Percentiles rank a stretch among this genome's conserved stretches.
These are phyloP conservation scores for Moelleriella libera DNA, from an alignment of 2,329 filamentous ascomycete genomes.

Conservation along the genomic window DNA sequence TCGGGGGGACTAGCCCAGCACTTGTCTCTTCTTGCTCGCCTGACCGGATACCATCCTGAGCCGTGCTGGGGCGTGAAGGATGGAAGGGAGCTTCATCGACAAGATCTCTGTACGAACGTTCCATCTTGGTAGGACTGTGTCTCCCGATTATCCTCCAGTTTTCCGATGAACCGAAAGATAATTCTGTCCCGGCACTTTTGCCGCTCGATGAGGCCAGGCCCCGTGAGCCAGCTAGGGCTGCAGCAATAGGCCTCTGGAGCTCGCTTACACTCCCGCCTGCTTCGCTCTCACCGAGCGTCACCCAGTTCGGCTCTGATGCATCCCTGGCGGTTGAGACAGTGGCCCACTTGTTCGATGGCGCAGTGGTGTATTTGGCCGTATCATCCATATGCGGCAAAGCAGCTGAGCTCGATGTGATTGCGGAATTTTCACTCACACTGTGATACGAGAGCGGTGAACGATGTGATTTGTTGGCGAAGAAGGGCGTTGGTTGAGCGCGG, in stretches of 20 bases:
- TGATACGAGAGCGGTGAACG: conserved; percentile 7
- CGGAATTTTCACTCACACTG: conserved; percentile 13
- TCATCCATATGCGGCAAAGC: conserved; percentile 11
- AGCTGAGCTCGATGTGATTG: conserved; percentile 18
- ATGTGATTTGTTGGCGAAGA: conserved; percentile 3
- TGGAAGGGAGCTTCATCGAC: conserved; percentile 20
- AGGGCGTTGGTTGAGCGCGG: conserved; percentile 8
- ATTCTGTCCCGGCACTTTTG: conserved; percentile 12
- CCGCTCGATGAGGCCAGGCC: conserved; percentile 5
- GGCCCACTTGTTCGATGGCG: conserved; percentile 3
- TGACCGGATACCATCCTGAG: conserved; percentile 6
- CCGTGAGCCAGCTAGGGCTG: conserved; percentile 7
- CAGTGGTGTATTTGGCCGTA: conserved; percentile 1
- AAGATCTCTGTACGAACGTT: conserved; percentile 18
- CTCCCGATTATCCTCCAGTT: conserved; percentile 20
- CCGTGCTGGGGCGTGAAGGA: conserved; percentile 18
- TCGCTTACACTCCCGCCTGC: conserved; percentile 10
- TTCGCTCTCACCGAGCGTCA: conserved; percentile 9
- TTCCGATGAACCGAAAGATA: conserved; percentile 20
- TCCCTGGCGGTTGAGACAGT: conserved; percentile 3
- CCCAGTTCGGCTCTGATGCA: conserved; percentile 7
- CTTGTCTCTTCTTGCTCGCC: conserved; percentile 3
- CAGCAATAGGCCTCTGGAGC: conserved; percentile 10
- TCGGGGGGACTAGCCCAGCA: conserved; percentile 5
- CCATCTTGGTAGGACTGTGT: conserved; percentile 11